A percentile compares a stretch with the other conserved stretches of the same genome.
Evolutionary conservation across 1,284 basidiomycete species (phyloP).

Genomic region (Ganoderma multipileum): DNA sequence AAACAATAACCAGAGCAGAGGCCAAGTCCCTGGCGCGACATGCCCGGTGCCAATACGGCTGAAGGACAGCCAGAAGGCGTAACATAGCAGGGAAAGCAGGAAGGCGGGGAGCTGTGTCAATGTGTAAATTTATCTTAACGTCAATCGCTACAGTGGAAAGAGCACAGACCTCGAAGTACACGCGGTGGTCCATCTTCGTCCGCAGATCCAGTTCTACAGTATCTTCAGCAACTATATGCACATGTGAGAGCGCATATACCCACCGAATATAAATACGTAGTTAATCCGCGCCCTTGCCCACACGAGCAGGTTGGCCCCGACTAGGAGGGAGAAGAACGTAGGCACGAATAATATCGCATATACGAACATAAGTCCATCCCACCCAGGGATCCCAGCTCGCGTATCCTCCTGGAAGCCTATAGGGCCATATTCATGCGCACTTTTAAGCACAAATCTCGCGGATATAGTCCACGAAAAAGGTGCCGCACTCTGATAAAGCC

Average conservation of each 20-base stretch:
- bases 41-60: slow-evolving; percentile 58
- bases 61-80: slow-evolving; percentile 89
- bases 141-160: no score
- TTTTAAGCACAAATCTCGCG: neutral
- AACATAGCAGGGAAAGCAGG: slow-evolving; percentile 78
- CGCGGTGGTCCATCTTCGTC: slow-evolving; percentile 78
- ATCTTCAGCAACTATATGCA: neutral
- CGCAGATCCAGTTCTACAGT: slow-evolving; percentile 76
- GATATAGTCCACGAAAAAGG: neutral
- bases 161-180: slow-evolving; percentile 78
- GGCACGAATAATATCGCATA: slow-evolving; percentile 84
- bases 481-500: slow-evolving; percentile 70
- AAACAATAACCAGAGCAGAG: slow-evolving; percentile 84
- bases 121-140: no score
- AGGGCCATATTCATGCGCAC: no score
- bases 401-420: slow-evolving; percentile 70
- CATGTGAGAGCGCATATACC: slow-evolving; percentile 25
- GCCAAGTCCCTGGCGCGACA: slow-evolving; percentile 72
- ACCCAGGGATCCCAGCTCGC: slow-evolving; percentile 67
- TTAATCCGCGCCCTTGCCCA: slow-evolving; percentile 86
- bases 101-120: slow-evolving; percentile 75
- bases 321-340: slow-evolving; percentile 77
- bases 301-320: slow-evolving; percentile 83
- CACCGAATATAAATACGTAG: slow-evolving; percentile 91
- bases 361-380: slow-evolving; percentile 80